These are phyloP conservation scores for Talaromyces sp. DNA, from an alignment of 2,329 filamentous ascomycete genomes.

Conservation along the genomic window DNA sequence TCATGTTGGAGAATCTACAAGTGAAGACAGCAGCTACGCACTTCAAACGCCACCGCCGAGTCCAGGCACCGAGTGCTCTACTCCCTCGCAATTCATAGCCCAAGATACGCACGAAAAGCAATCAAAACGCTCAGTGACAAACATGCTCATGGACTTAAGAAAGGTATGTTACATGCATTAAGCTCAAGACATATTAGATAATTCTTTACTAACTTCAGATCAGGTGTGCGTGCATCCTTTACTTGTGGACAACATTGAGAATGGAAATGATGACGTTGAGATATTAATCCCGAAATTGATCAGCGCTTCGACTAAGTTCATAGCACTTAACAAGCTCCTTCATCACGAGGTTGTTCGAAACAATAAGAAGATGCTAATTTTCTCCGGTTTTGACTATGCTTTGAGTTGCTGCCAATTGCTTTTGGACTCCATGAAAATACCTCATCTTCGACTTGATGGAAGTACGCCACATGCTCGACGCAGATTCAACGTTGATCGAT, in stretches of 20 bases:
- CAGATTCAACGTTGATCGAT: slow-evolving; percentile 53
- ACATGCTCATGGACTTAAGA: slow-evolving; percentile 55
- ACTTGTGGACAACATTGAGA: slow-evolving; percentile 46
- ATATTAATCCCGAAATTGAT: too few relatives aligned
- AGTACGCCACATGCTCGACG: slow-evolving; percentile 47
- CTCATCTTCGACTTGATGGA: slow-evolving; percentile 49
- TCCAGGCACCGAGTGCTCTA: not conserved
- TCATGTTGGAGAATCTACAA: too few relatives aligned
- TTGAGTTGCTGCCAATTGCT: slow-evolving; percentile 54
- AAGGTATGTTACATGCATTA: too few relatives aligned
- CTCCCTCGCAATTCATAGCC: not conserved
- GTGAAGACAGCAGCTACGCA: too few relatives aligned
- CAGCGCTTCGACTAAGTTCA: too few relatives aligned
- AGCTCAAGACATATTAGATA: too few relatives aligned
- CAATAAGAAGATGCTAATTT: slow-evolving; percentile 52
- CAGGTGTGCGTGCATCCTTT: slow-evolving; percentile 56
- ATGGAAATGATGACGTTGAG: too few relatives aligned
- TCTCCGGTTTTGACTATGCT: slow-evolving; percentile 53
- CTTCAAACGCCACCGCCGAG: not conserved
- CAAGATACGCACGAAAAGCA: slow-evolving; percentile 8
- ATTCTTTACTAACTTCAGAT: too few relatives aligned
- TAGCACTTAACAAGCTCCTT: slow-evolving; percentile 49
- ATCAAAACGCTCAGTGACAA: slow-evolving; percentile 42
- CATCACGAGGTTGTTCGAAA: slow-evolving; percentile 24
- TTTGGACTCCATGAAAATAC: slow-evolving; percentile 44